phyloP scores from a whole-genome alignment of 2,329 filamentous ascomycete genomes.

The Aspergillus novofumigatus region DNA sequence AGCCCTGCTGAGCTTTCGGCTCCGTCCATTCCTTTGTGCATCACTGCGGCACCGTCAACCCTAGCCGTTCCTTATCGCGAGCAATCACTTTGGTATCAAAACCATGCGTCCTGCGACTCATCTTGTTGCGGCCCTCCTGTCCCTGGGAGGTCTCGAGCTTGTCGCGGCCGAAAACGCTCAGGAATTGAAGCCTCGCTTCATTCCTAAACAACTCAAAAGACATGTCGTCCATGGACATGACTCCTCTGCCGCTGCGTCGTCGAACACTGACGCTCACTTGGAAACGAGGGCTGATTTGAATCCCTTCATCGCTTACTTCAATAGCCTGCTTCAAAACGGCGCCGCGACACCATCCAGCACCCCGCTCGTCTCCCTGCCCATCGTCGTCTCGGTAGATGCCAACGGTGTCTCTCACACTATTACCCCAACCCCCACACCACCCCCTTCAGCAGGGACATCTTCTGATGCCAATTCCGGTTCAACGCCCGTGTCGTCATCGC shows the following conservation, averaged over 20 bases:
- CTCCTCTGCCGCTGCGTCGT: background rate
- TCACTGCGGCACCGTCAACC: conserved; percentile 3
- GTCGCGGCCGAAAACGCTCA: conserved; percentile 28
- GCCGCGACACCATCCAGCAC: background rate
- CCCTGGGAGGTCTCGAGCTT: conserved; percentile 30
- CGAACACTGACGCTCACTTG: background rate
- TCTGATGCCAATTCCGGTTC: background rate
- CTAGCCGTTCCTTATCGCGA: conserved; percentile 4
- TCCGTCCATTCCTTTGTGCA: conserved; percentile 22
- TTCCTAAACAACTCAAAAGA: conserved; percentile 31
- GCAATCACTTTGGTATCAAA: conserved; percentile 12
- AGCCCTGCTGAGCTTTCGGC: conserved; percentile 16
- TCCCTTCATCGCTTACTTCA: background rate
- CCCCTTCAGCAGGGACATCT: background rate
- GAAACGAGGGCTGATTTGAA: background rate
- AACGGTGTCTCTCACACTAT: conserved; percentile 23
- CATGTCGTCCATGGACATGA: conserved; percentile 8
- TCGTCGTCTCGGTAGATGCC: conserved; percentile 19
- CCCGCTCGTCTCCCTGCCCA: conserved; percentile 15
- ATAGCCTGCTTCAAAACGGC: background rate
- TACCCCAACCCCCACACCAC: conserved; percentile 2
- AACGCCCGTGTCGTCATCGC: too few species aligned
- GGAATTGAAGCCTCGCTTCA: conserved; percentile 31
- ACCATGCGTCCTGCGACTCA: conserved; percentile 30
- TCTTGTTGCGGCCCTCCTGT: conserved; percentile 30